phyloP scores from a whole-genome alignment of 805 yeast genomes.

The Suhomyces emberorum region DNA sequence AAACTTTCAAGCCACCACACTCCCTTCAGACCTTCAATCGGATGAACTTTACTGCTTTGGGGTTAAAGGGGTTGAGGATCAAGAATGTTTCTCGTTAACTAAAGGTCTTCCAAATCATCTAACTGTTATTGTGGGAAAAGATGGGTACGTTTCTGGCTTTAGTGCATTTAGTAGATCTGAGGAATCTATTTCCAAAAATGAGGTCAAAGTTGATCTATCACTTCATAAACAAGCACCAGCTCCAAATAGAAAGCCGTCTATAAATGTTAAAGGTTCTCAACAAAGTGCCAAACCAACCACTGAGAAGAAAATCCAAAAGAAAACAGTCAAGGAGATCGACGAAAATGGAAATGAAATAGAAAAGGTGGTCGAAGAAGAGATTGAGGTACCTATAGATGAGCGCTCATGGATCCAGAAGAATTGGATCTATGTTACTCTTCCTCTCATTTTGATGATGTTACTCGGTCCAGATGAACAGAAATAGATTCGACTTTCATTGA shows the following conservation, averaged over 20 bases:
- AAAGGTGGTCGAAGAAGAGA: constrained; percentile 18
- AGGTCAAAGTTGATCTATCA: background rate
- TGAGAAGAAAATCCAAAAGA: constrained; percentile 16
- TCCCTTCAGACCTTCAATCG: background rate
- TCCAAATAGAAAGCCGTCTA: constrained; percentile 30
- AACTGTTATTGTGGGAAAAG: constrained; percentile 3
- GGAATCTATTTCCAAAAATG: background rate
- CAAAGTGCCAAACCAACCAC: constrained; percentile 7
- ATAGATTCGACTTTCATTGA: too few species aligned
- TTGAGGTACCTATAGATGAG: constrained; percentile 20
- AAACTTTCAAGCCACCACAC: constrained; percentile 8
- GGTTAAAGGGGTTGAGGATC: constrained; percentile 25
- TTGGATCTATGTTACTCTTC: constrained; percentile 61
- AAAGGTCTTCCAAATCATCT: background rate
- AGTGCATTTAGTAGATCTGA: background rate
- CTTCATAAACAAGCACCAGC: constrained; percentile 17
- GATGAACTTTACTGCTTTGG: constrained; percentile 27
- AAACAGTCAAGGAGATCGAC: constrained; percentile 15
- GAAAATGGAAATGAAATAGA: constrained; percentile 23
- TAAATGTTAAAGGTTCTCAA: constrained; percentile 6
- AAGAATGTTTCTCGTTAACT: constrained; percentile 31
- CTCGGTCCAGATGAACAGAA: constrained; percentile 17
- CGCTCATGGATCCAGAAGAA: constrained; percentile 55
- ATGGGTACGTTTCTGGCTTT: constrained; percentile 1
- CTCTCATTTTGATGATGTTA: constrained; percentile 35